A percentile compares a stretch with the other conserved stretches of the same genome.
These are phyloP conservation scores for Nemophila menziesii DNA, from an alignment of 257 asterid genomes.

Conservation along the genomic window DNA sequence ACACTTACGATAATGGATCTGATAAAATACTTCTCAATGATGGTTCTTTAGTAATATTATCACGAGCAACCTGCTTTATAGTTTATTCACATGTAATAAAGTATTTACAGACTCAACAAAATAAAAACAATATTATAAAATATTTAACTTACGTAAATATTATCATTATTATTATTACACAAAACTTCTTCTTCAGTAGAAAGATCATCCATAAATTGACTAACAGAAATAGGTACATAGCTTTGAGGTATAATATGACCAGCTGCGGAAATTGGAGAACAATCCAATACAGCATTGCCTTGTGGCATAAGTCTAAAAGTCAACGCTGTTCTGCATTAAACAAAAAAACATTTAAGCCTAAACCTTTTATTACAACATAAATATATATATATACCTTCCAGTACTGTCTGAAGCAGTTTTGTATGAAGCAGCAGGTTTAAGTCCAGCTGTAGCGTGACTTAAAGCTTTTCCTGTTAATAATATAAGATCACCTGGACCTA, in stretches of 20 bases:
- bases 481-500: slow-evolving; percentile 71
- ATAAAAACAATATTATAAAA: neutral
- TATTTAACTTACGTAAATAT: slow-evolving; percentile 48
- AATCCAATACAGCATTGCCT: slow-evolving; percentile 82
- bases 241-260: slow-evolving; percentile 89
- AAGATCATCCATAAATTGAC: slow-evolving; percentile 92
- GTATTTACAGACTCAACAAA: neutral
- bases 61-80: slow-evolving; percentile 62
- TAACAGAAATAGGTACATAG: slow-evolving; percentile 73
- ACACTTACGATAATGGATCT: slow-evolving; percentile 93
- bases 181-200: slow-evolving; percentile 69
- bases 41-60: slow-evolving; percentile 57
- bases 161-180: slow-evolving; percentile 44
- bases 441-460: slow-evolving; percentile 88
- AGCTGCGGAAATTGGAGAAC: slow-evolving; percentile 76
- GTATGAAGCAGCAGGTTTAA: slow-evolving; percentile 71
- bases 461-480: slow-evolving; percentile 92
- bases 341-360: no score
- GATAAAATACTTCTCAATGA: slow-evolving; percentile 87
- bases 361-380: slow-evolving; percentile 12
- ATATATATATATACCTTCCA: slow-evolving; percentile 49
- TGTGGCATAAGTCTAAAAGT: slow-evolving; percentile 93
- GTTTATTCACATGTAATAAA: slow-evolving; percentile 10
- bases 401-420: slow-evolving; percentile 41
- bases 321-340: slow-evolving; percentile 66